These are phyloP conservation scores for Aspergillus wentii DNA, from an alignment of 495 filamentous ascomycete species.

Conservation along the genomic window DNA sequence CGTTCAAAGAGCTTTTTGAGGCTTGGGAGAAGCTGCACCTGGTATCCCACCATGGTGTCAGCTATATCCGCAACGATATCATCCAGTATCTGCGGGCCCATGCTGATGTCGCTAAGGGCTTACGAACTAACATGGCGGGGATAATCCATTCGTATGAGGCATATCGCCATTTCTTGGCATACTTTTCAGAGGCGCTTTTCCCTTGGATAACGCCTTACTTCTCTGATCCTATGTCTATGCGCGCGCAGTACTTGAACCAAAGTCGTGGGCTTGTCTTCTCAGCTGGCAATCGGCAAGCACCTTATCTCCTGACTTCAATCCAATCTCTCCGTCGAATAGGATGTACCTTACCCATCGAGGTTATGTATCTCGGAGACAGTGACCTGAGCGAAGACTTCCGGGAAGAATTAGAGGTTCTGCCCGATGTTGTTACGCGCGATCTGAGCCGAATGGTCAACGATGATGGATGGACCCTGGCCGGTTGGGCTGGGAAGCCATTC, in stretches of 20 bases:
- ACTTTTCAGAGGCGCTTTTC: conserved; percentile 19
- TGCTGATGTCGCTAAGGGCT: conserved; percentile 1
- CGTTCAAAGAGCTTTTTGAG: conserved; percentile 11
- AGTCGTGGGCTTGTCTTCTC: conserved; percentile 28
- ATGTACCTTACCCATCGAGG: conserved; percentile 30
- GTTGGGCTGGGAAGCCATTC: conserved; percentile 34
- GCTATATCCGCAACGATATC: conserved; percentile 16
- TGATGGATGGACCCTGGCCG: conserved; percentile 14
- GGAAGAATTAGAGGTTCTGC: conserved; percentile 7
- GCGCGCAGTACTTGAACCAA: conserved; percentile 15
- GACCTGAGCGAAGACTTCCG: conserved; percentile 23
- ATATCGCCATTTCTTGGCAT: conserved; percentile 17
- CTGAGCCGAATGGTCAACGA: conserved; percentile 17
- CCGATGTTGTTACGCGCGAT: conserved; percentile 17
- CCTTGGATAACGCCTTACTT: conserved; percentile 29
- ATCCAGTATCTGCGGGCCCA: conserved; percentile 15
- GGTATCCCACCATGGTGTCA: neutral
- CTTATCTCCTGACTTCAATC: conserved; percentile 27
- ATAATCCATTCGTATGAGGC: conserved; percentile 23
- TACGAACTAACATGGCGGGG: conserved; percentile 6
- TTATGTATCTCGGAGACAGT: conserved; percentile 31
- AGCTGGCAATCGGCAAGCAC: conserved; percentile 23
- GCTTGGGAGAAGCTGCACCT: conserved; percentile 15
- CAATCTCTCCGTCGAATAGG: conserved; percentile 22
- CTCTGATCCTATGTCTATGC: conserved; percentile 22